These are phyloP conservation scores for Kokia cookei DNA, from an alignment of 441 rosid genomes.

Conservation along the genomic window DNA sequence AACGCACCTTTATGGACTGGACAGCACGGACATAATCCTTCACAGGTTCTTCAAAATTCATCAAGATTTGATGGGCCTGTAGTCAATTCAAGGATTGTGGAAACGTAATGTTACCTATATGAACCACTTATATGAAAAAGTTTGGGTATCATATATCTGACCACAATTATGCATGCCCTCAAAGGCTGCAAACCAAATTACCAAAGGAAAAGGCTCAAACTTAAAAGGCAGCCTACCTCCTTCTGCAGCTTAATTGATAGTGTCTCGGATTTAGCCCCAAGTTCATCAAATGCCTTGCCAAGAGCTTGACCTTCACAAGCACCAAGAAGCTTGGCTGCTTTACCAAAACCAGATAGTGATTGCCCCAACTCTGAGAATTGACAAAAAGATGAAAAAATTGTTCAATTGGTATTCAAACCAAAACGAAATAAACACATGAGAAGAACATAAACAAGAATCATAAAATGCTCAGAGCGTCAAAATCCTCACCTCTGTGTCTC, in stretches of 20 bases:
- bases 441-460: background rate
- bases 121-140: background rate
- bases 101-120: background rate
- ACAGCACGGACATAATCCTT: conserved; percentile 95
- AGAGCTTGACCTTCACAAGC: conserved; percentile 81
- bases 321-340: conserved; percentile 91
- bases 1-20: conserved; percentile 79
- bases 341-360: conserved; percentile 91
- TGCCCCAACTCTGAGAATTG: conserved; percentile 72
- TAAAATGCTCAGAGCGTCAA: conserved; percentile 5
- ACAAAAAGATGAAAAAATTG: conserved; percentile 4
- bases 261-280: conserved; percentile 82
- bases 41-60: conserved; percentile 97
- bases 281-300: conserved; percentile 83
- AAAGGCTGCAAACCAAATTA: conserved; percentile 1
- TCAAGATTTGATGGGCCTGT: conserved; percentile 84
- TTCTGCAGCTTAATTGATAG: conserved; percentile 75
- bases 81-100: conserved; percentile 10
- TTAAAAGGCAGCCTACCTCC: conserved; percentile 52
- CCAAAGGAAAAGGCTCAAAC: conserved; percentile 5
- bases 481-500: conserved; percentile 79
- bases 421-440: background rate
- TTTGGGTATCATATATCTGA: background rate
- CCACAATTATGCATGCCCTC: background rate
- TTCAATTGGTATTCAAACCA: background rate